These are phyloP conservation scores for Trichodelitschia bisporula DNA, from an alignment of 495 filamentous ascomycete species.

Conservation along the genomic window DNA sequence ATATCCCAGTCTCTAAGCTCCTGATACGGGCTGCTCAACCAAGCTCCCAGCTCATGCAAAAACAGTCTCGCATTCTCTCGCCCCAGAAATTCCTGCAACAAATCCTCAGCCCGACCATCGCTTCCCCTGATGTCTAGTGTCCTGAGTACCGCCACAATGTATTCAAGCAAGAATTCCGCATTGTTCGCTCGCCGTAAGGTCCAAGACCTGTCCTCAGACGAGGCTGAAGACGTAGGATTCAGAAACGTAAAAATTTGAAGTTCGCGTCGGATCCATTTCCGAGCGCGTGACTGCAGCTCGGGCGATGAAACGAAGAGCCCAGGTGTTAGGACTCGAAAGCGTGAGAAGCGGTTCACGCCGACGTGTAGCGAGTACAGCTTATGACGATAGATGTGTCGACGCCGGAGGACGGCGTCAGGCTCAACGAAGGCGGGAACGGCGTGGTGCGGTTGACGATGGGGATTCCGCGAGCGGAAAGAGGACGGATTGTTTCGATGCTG, in stretches of 20 bases:
- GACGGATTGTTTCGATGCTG: too few species aligned
- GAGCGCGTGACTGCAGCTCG: slow-evolving; percentile 54
- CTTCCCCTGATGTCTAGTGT: slow-evolving; percentile 75
- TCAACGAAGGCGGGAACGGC: slow-evolving; percentile 6
- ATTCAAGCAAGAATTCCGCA: slow-evolving; percentile 75
- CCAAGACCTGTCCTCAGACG: neutral
- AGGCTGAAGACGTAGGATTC: slow-evolving; percentile 14
- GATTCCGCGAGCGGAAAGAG: too few species aligned
- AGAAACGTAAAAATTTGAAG: slow-evolving; percentile 71
- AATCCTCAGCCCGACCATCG: slow-evolving; percentile 63
- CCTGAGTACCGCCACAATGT: slow-evolving; percentile 69
- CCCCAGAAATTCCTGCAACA: slow-evolving; percentile 70
- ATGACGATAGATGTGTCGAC: slow-evolving; percentile 52
- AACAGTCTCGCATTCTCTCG: slow-evolving; percentile 56
- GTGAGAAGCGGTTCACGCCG: slow-evolving; percentile 58
- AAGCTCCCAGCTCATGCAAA: slow-evolving; percentile 59
- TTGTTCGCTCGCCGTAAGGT: slow-evolving; percentile 39
- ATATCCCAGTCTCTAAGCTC: slow-evolving; percentile 56
- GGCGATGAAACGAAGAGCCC: slow-evolving; percentile 34
- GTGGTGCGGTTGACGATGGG: too few species aligned
- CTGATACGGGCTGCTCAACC: slow-evolving; percentile 54
- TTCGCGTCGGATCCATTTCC: slow-evolving; percentile 71
- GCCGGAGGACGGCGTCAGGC: slow-evolving; percentile 36
- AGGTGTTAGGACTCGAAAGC: slow-evolving; percentile 54
- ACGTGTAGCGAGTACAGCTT: slow-evolving; percentile 63